Base-by-base conservation (phyloP, 2,329 filamentous ascomycete genomes). In the Aureobasidium melanogenum region DNA sequence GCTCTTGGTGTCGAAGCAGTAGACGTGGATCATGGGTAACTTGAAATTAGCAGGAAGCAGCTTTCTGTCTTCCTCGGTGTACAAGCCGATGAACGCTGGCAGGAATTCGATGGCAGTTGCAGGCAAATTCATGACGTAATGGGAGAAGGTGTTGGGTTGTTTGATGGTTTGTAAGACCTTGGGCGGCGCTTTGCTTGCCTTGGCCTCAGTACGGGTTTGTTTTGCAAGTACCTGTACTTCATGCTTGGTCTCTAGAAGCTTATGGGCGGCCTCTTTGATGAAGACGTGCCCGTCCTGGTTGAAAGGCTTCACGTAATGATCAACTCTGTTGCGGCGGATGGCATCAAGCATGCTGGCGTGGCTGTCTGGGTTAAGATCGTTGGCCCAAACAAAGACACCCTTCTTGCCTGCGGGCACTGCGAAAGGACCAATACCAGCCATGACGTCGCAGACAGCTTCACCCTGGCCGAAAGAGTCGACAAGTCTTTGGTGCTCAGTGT, bases 121-220 rank as follows among this genome's bases (percentile, higher is more conserved):
- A 0, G 94, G 94, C 17, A 99, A 86, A 75, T 99, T 99, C 90
- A 99, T 97, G 66, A 97, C 88, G 73, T 92, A 99, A 77, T 97
- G 94, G n/a, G 86, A 82, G 71, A 97, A 89, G 39, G 87, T 86
- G 2, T 81, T 81, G 2, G 93, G 93, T 48, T 91, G 79, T 12
- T 67, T 60, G 19, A 79, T 62, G 0, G 70, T 75, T 62, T 74
- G 72, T 36, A 76, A 58, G 48, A 75, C 69, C 28, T 68, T 64
- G n/a, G 68, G 68, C 14, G 72, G 71, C 5, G 67, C 41, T 32
- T 46, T 64, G 17, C 30, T 54, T 1, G 17, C 41, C 43, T 64
- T 65, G n/a, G 62, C 46, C 30, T 66, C 64, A 57, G 68, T 69
- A 15, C 66, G 66, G 9, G 70, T 70, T 14, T 65, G 51, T 57